A percentile compares a stretch with the other conserved stretches of the same genome.
phyloP scores from a whole-genome alignment of 768 basidiomycete species.

The Boletus insuetus region DNA sequence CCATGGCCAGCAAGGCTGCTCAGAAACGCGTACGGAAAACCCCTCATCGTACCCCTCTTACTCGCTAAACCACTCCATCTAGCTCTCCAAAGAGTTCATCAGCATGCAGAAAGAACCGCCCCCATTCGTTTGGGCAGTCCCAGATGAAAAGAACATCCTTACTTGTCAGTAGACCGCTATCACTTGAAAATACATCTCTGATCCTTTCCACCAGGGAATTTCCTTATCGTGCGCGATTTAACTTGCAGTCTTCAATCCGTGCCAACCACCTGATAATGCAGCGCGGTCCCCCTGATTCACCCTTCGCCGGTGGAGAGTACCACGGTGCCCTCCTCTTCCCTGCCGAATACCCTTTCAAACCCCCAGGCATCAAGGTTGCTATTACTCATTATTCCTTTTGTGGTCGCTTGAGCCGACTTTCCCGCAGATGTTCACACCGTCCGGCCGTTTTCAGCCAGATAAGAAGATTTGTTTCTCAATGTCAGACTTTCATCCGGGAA shows the following conservation, averaged over 20 bases:
- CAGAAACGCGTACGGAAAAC: slow-evolving; percentile 67
- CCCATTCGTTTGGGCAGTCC: slow-evolving; percentile 92
- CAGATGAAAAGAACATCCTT: slow-evolving; percentile 97
- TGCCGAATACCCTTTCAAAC: slow-evolving; percentile 93
- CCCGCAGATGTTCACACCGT: slow-evolving; percentile 83
- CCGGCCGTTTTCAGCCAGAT: slow-evolving; percentile 87
- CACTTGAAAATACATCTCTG: slow-evolving; percentile 3
- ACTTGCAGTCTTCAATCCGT: neutral
- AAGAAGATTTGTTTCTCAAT: slow-evolving; percentile 98
- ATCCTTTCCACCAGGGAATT: slow-evolving; percentile 71
- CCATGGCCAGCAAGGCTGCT: slow-evolving; percentile 84
- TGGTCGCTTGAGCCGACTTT: slow-evolving; percentile 6
- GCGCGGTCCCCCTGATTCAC: slow-evolving; percentile 93
- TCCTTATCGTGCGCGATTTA: slow-evolving; percentile 69
- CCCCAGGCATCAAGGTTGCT: slow-evolving; percentile 90
- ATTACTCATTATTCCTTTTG: neutral
- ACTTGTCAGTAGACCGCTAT: slow-evolving; percentile 62
- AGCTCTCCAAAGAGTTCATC: slow-evolving; percentile 88
- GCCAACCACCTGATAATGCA: slow-evolving; percentile 30
- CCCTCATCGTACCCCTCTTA: slow-evolving; percentile 6
- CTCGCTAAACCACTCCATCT: slow-evolving; percentile 7
- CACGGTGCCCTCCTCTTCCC: slow-evolving; percentile 92
- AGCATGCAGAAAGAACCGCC: slow-evolving; percentile 92
- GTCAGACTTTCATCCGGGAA: slow-evolving; percentile 92
- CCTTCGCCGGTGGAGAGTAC: slow-evolving; percentile 90